phyloP scores from a whole-genome alignment of 2,329 filamentous ascomycete genomes.

The Colletotrichum graminicola region DNA sequence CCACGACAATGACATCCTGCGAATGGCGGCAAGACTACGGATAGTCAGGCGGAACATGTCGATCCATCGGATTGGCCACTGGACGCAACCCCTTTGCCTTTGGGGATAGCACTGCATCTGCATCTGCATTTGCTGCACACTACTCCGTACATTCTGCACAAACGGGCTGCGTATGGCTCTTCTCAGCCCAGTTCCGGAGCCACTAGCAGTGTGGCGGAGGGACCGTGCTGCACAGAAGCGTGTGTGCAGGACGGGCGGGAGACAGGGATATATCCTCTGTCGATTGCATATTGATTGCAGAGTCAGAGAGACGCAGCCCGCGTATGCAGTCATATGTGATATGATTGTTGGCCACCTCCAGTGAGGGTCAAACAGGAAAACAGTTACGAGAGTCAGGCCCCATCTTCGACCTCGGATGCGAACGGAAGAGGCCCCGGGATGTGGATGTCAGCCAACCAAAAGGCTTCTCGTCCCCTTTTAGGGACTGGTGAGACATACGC shows the following conservation, averaged over 20 bases:
- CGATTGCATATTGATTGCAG: slow-evolving; percentile 29
- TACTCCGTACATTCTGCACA: slow-evolving; percentile 20
- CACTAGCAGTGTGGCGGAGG: slow-evolving; percentile 29
- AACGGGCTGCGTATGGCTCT: slow-evolving; percentile 26
- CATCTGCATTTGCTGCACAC: slow-evolving; percentile 28
- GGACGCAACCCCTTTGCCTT: slow-evolving; percentile 26
- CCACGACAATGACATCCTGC: slow-evolving; percentile 39
- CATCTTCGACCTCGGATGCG: slow-evolving; percentile 39
- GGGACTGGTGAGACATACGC: slow-evolving; percentile 38
- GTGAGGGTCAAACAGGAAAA: slow-evolving; percentile 9
- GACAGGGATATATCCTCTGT: slow-evolving; percentile 32
- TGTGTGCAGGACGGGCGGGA: slow-evolving; percentile 37
- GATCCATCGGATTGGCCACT: slow-evolving; percentile 33
- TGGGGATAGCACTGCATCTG: slow-evolving; percentile 38
- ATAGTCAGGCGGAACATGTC: slow-evolving; percentile 39
- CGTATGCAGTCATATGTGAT: slow-evolving; percentile 33
- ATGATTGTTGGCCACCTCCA: slow-evolving; percentile 17
- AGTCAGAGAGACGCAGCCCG: not conserved
- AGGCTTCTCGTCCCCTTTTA: slow-evolving; percentile 21
- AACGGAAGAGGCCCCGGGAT: slow-evolving; percentile 29
- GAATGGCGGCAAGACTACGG: slow-evolving; percentile 38
- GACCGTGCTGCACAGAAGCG: slow-evolving; percentile 27
- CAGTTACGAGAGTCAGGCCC: slow-evolving; percentile 23
- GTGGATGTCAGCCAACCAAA: slow-evolving; percentile 30
- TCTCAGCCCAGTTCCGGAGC: slow-evolving; percentile 32